These are phyloP conservation scores for Chrysanthemum seticuspe DNA, from an alignment of 129 eudicot genomes.

Conservation along the genomic window DNA sequence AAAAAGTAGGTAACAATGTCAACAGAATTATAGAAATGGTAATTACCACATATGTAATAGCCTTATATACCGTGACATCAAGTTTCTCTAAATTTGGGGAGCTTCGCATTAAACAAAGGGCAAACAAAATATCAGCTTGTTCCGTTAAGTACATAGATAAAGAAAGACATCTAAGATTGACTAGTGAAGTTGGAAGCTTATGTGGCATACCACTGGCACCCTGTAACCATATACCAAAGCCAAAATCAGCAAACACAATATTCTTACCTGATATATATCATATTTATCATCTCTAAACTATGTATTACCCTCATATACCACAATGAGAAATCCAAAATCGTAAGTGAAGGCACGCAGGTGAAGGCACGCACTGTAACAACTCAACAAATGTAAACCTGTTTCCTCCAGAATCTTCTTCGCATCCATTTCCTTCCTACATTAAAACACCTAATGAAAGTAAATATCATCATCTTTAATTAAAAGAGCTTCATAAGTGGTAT, in stretches of 20 bases:
- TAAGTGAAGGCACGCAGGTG: not conserved
- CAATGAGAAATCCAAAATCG: not conserved
- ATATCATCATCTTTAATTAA: not conserved
- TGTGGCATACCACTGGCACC: not conserved
- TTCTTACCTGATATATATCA: not conserved
- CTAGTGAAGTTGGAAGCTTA: not conserved
- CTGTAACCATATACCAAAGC: not conserved
- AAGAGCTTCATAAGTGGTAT: not conserved
- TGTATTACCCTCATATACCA: not conserved
- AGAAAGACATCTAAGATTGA: not conserved
- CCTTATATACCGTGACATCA: not conserved
- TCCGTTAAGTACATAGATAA: not conserved
- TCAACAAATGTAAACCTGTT: slow-evolving; percentile 8
- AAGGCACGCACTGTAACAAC: not conserved
- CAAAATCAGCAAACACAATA: too few relatives aligned
- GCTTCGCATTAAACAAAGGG: slow-evolving; percentile 10
- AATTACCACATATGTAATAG: not conserved
- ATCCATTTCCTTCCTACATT: not conserved
- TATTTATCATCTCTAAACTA: not conserved
- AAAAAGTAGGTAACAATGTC: not conserved
- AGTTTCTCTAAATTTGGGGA: slow-evolving; percentile 5
- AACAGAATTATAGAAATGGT: not conserved
- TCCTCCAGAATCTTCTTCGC: not conserved
- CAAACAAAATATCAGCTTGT: not conserved
- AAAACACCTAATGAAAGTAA: not conserved